Conservation (phyloP, 257 asterid species). For the Solanum pennellii region DNA sequence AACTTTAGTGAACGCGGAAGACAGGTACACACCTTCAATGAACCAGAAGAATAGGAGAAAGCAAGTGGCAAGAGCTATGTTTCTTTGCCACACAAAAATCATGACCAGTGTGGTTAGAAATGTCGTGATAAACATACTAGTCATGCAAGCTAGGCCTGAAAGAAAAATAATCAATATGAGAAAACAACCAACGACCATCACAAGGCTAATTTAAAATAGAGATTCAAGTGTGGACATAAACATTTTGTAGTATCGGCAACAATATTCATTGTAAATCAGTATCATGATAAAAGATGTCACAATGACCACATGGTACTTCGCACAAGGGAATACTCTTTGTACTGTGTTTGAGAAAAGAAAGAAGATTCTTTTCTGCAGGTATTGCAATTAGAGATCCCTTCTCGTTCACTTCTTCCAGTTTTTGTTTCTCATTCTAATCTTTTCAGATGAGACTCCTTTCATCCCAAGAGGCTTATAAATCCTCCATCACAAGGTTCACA, state of each 20-base stretch:
- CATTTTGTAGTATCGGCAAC: neutral
- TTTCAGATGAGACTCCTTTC: neutral
- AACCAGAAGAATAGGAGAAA: constrained; percentile 23
- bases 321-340: neutral
- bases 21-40: constrained; percentile 24
- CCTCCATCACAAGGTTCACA: neutral
- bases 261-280: neutral
- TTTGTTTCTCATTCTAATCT: neutral
- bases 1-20: constrained; percentile 21
- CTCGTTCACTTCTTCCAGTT: neutral
- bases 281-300: neutral
- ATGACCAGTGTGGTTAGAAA: constrained; percentile 28
- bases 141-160: constrained; percentile 21
- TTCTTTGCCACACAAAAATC: constrained; percentile 23
- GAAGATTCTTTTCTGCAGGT: neutral
- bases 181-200: neutral
- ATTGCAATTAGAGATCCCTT: neutral
- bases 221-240: neutral
- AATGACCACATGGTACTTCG: neutral
- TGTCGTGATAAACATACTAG: constrained; percentile 30
- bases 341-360: neutral
- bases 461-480: neutral
- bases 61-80: constrained; percentile 1
- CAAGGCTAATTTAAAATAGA: neutral
- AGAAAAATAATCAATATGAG: neutral